Evolutionary conservation across 371 early-diverging fungal genomes (phyloP).

Genomic region (Syncephalastrum sp.): DNA sequence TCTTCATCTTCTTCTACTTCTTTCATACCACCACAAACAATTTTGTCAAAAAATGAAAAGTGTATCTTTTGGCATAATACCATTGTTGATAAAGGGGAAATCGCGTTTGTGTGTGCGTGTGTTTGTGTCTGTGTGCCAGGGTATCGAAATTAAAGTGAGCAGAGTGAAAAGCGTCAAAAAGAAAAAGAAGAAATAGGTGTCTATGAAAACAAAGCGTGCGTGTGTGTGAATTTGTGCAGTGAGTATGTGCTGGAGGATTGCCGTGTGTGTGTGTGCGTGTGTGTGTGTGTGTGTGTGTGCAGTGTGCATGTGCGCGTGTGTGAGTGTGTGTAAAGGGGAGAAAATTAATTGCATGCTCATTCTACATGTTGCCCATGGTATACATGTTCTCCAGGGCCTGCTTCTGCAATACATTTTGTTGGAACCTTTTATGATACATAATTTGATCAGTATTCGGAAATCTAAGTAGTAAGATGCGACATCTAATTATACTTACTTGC

Average conservation of each 20-base stretch:
- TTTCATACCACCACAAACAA: not conserved
- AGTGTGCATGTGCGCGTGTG: too few relatives aligned
- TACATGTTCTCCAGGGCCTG: conserved; percentile 54
- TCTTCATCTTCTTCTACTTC: too few relatives aligned
- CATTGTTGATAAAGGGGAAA: not conserved
- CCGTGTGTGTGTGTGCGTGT: too few relatives aligned
- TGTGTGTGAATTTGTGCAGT: too few relatives aligned
- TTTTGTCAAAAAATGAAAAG: not conserved
- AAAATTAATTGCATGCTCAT: not conserved
- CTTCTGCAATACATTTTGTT: conserved; percentile 48
- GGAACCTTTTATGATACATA: conserved; percentile 28
- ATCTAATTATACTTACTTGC: conserved; percentile 14
- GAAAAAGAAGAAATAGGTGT: too few relatives aligned
- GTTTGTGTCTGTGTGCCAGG: too few relatives aligned
- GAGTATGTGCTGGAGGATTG: too few relatives aligned
- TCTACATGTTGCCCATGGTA: conserved; percentile 29
- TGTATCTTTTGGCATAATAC: not conserved
- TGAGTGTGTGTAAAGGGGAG: too few relatives aligned
- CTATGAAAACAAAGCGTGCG: too few relatives aligned
- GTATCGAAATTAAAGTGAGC: too few relatives aligned
- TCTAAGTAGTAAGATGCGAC: not conserved
- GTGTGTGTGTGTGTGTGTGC: too few relatives aligned
- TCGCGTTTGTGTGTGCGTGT: not conserved
- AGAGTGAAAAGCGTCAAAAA: too few relatives aligned
- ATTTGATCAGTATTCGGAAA: not conserved